Percentiles rank a stretch among this genome's conserved stretches.
phyloP scores from a whole-genome alignment of 1,284 basidiomycete species.

The Irpex sp. region DNA sequence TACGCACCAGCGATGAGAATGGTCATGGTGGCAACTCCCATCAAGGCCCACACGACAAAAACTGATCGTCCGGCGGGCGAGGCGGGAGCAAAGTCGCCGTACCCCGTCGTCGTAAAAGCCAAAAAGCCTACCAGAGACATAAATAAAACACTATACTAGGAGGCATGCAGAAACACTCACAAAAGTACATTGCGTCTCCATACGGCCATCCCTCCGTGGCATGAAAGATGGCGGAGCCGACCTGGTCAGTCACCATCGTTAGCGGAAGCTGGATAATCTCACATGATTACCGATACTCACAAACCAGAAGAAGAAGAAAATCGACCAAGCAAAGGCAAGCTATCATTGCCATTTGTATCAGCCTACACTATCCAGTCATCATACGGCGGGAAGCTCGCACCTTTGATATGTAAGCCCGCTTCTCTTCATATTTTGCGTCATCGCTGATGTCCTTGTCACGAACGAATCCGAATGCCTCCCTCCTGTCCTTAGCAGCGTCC shows the following conservation, averaged over 20 bases:
- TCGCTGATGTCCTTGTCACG: constrained; percentile 20
- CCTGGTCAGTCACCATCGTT: constrained; percentile 22
- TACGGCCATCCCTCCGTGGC: constrained; percentile 49
- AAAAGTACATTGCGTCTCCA: constrained; percentile 66
- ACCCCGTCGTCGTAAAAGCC: constrained; percentile 67
- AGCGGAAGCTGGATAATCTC: neutral
- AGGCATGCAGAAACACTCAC: constrained; percentile 34
- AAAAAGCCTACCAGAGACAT: constrained; percentile 34
- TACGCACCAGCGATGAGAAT: constrained; percentile 66
- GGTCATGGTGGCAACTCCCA: constrained; percentile 75
- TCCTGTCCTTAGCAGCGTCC: constrained; percentile 17
- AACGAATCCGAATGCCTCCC: constrained; percentile 14
- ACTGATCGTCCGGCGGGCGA: constrained; percentile 71
- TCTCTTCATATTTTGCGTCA: constrained; percentile 35
- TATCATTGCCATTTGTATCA: constrained; percentile 13
- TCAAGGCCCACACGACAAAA: constrained; percentile 79
- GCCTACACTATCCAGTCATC: neutral
- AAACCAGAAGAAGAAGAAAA: constrained; percentile 59
- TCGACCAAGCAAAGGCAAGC: constrained; percentile 38
- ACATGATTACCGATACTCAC: constrained; percentile 26
- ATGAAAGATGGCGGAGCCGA: constrained; percentile 54
- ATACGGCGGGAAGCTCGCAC: constrained; percentile 24
- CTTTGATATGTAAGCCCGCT: constrained; percentile 45
- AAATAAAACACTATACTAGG: constrained; percentile 5
- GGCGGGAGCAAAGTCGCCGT: constrained; percentile 61